Base-by-base conservation (phyloP, 805 yeast genomes). In the Pachysolen tannophilus region DNA sequence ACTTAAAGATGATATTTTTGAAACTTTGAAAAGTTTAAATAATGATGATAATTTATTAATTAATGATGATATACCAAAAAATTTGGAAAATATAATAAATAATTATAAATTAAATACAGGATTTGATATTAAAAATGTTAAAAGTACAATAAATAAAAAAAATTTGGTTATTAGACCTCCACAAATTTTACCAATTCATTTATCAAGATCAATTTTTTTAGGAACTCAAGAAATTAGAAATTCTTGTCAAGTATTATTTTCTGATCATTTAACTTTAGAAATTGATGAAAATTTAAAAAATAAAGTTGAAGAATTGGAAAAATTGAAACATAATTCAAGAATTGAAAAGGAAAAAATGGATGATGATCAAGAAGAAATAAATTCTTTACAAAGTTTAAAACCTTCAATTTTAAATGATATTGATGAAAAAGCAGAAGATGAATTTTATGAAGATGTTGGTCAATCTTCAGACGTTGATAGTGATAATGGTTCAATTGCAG, bases 161-260 rank as follows among this genome's bases (percentile, higher is more conserved):
- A 74, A 79, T 0, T 64, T 67, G 17, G 67, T 86, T 27, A 64
- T 74, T 9, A 67, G 69, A 36, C 72, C 84, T 4, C 97, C 98
- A 0, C 66, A 71, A 36, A 60, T 84, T 6, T 63, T 92, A 33
- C 72, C 83, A 0, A 59, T 90, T n/a, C 97, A 90, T 53, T 58
- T 92, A 28, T 85, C 95, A 8, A 66, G 97, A 47, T 88, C 97
- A 0, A 69, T 82, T 28, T 87, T 71, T 50, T 68, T 74, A 32
- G 85, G 82, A 7, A 73, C 73, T 28, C 72, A 69, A 13, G 72
- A 82, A 2, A 67, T 78, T 7, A 71, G 95, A 46, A 88, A 85
- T 56, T 62, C 83, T 8, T 84, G 95, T 54, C 63, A 75, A 35
- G 86, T 86, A 5, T 53, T 61, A 7, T 81, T 82, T 47, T 75